Percentiles rank a stretch among this genome's conserved stretches.
These are phyloP conservation scores for Emergomyces orientalis DNA, from an alignment of 2,329 filamentous ascomycete genomes.

Conservation along the genomic window DNA sequence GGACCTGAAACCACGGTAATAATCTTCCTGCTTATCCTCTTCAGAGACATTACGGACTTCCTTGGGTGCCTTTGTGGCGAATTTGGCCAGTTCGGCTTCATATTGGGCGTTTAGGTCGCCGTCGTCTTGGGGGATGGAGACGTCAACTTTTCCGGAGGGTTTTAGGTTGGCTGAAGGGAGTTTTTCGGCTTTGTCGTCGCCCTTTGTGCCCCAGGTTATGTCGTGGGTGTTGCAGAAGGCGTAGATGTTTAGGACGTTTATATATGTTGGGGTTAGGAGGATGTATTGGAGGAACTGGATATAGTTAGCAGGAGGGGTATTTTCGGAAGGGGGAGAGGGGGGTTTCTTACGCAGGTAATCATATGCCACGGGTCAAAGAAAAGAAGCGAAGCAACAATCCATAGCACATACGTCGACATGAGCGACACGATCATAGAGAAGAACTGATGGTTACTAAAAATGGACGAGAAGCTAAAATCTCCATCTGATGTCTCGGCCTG, in stretches of 20 bases:
- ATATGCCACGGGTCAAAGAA: constrained; percentile 99
- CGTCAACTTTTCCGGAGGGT: constrained; percentile 88
- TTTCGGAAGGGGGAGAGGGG: neutral
- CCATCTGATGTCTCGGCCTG: constrained; percentile 55
- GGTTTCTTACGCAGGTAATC: constrained; percentile 58
- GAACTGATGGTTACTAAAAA: constrained; percentile 84
- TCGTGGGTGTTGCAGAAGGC: constrained; percentile 98
- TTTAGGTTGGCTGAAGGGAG: constrained; percentile 82
- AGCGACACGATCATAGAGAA: constrained; percentile 90
- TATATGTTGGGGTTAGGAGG: constrained; percentile 88
- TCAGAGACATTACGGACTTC: constrained; percentile 46
- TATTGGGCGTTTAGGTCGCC: constrained; percentile 93
- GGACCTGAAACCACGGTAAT: constrained; percentile 92
- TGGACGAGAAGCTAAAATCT: constrained; percentile 57
- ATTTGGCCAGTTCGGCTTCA: constrained; percentile 68
- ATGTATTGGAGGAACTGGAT: constrained; percentile 80
- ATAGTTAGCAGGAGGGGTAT: constrained; percentile 9
- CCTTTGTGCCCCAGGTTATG: constrained; percentile 96
- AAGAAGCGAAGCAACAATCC: constrained; percentile 79
- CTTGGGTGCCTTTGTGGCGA: constrained; percentile 63
- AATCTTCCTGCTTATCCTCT: constrained; percentile 84
- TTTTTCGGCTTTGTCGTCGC: constrained; percentile 90
- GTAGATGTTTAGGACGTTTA: constrained; percentile 98
- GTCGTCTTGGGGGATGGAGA: constrained; percentile 77
- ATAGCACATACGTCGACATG: constrained; percentile 84